Percentiles rank a stretch among this genome's conserved stretches.
Conservation (phyloP, 1,139 yeast genomes). For the Geotrichum fermentans region DNA sequence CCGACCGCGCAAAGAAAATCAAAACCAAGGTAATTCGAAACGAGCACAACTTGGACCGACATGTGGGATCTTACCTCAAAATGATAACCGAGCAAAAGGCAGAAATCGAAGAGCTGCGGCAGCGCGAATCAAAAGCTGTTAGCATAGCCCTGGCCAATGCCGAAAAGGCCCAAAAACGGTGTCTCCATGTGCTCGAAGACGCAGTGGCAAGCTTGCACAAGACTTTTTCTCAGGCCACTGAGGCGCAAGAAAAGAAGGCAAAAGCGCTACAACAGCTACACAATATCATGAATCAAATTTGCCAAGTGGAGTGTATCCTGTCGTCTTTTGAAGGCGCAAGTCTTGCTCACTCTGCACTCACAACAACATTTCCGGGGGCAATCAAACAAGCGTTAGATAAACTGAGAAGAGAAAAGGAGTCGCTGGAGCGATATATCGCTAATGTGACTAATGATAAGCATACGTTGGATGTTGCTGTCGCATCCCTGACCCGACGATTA, state of each 20-base stretch:
- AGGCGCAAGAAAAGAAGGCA: constrained; percentile 23
- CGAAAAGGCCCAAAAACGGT: constrained; percentile 21
- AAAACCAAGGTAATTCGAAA: constrained; percentile 76
- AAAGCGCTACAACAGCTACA: constrained; percentile 23
- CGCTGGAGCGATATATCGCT: constrained; percentile 4
- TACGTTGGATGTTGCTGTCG: constrained; percentile 3
- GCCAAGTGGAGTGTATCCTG: constrained; percentile 22
- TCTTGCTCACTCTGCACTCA: not conserved
- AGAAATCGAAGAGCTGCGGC: constrained; percentile 66
- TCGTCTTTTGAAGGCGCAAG: not conserved
- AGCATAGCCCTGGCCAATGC: constrained; percentile 31
- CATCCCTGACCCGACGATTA: constrained; percentile 24
- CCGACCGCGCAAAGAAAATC: constrained; percentile 85
- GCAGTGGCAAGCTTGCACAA: constrained; percentile 26
- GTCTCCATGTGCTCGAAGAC: constrained; percentile 25
- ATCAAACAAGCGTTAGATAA: constrained; percentile 7
- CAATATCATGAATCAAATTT: constrained; percentile 23
- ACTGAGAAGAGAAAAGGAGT: constrained; percentile 8
- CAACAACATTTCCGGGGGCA: constrained; percentile 1
- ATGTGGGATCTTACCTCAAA: constrained; percentile 80
- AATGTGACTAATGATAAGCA: constrained; percentile 9
- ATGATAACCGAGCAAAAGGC: constrained; percentile 79
- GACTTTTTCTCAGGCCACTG: constrained; percentile 23
- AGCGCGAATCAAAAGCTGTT: constrained; percentile 47
- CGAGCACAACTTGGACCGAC: constrained; percentile 71